phyloP scores from a whole-genome alignment of 2,329 filamentous ascomycete genomes.

The Chalara sp. region DNA sequence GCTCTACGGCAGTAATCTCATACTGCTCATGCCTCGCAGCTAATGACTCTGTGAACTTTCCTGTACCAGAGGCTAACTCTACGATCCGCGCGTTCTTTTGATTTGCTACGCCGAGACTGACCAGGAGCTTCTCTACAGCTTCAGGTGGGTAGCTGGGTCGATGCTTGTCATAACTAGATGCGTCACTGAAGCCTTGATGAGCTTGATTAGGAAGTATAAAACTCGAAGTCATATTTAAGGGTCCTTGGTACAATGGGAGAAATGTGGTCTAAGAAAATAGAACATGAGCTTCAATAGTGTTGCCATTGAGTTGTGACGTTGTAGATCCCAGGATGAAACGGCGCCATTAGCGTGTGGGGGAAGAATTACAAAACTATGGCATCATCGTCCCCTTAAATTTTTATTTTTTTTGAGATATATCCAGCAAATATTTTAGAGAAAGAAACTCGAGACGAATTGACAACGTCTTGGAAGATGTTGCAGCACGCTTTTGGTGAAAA shows the following conservation, averaged over 20 bases:
- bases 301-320: too few relatives aligned
- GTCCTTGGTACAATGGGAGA: too few relatives aligned
- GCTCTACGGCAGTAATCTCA: slow-evolving; percentile 55
- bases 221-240: slow-evolving; percentile 1
- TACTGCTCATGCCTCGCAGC: slow-evolving; percentile 52
- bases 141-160: slow-evolving; percentile 59
- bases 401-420: background rate
- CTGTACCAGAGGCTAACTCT: slow-evolving; percentile 63
- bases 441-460: too few relatives aligned
- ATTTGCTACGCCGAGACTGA: slow-evolving; percentile 43
- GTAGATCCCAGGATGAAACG: too few relatives aligned
- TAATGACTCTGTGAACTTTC: slow-evolving; percentile 62
- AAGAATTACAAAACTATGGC: too few relatives aligned
- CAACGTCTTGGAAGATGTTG: too few relatives aligned
- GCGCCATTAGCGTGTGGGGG: too few relatives aligned
- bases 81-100: slow-evolving; percentile 43
- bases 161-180: slow-evolving; percentile 57
- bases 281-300: too few relatives aligned
- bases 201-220: slow-evolving; percentile 18
- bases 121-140: slow-evolving; percentile 52
- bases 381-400: too few relatives aligned
- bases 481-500: too few relatives aligned
- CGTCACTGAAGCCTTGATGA: slow-evolving; percentile 53
- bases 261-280: too few relatives aligned
- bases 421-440: background rate